Evolutionary conservation across 225 moss, liverwort and hornwort species (phyloP).

Genomic region (Pseudoscleropodium purum): DNA sequence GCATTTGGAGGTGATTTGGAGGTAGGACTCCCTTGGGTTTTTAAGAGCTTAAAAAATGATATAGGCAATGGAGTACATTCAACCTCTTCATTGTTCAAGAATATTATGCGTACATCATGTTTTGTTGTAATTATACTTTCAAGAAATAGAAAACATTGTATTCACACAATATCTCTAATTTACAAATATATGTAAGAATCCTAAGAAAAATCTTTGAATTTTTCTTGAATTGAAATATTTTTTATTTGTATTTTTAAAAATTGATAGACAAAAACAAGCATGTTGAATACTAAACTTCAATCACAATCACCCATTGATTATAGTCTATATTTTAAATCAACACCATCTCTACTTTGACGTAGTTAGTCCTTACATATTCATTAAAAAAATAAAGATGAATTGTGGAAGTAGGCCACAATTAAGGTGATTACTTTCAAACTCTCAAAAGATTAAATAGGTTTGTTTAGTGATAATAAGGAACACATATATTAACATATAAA

Average conservation of each 20-base stretch:
- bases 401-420: no score
- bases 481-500: neutral
- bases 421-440: neutral
- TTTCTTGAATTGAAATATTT: neutral
- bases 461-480: neutral
- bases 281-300: no score
- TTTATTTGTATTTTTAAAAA: neutral
- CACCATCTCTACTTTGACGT: neutral
- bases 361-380: neutral
- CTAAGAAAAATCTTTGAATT: no score
- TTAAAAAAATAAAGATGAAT: neutral
- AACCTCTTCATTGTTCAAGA: neutral
- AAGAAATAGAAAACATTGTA: neutral
- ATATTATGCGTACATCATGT: neutral
- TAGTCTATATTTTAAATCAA: neutral
- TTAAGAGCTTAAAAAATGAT: neutral
- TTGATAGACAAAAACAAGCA: rapidly evolving
- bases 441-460: neutral
- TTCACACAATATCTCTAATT: neutral
- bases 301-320: no score
- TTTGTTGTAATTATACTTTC: neutral
- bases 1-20: neutral
- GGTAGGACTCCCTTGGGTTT: neutral
- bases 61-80: neutral
- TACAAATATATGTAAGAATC: no score